Conservation (phyloP, 371 early-diverging fungal genomes). For the Mucor lusitanicus region DNA sequence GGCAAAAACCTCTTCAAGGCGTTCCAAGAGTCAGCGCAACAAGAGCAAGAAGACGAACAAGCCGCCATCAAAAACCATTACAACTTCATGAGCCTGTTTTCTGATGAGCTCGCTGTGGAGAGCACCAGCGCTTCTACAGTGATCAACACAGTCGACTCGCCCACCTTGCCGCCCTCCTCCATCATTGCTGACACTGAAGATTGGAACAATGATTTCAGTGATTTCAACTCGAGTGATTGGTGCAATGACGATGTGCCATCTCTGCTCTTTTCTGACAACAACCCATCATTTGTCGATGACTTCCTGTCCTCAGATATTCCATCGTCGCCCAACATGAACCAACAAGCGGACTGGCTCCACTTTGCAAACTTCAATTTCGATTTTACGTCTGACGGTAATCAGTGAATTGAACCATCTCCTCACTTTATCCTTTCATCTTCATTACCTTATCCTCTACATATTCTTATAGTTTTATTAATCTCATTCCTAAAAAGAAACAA, state of each 20-base stretch:
- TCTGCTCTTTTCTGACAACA: constrained; percentile 4
- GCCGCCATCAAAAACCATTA: background rate
- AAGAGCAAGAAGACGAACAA: background rate
- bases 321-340: constrained; percentile 7
- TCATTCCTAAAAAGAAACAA: background rate
- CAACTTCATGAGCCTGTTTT: constrained; percentile 3
- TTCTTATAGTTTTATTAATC: background rate
- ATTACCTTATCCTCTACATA: background rate
- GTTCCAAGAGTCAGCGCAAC: background rate
- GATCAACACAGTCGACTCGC: background rate
- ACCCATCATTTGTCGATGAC: constrained; percentile 2
- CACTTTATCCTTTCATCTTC: background rate
- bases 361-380: constrained; percentile 39
- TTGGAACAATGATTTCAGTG: background rate
- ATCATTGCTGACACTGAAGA: background rate
- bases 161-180: constrained; percentile 2
- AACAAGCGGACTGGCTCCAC: constrained; percentile 31
- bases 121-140: background rate
- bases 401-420: background rate
- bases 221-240: background rate
- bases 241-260: constrained; percentile 23
- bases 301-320: constrained; percentile 19
- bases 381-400: constrained; percentile 13
- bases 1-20: background rate
- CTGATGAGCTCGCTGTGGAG: constrained; percentile 1